Percentiles rank a stretch among this genome's conserved stretches.
These are phyloP conservation scores for Beta vulgaris DNA, from an alignment of 148 eudicot species.

Conservation along the genomic window DNA sequence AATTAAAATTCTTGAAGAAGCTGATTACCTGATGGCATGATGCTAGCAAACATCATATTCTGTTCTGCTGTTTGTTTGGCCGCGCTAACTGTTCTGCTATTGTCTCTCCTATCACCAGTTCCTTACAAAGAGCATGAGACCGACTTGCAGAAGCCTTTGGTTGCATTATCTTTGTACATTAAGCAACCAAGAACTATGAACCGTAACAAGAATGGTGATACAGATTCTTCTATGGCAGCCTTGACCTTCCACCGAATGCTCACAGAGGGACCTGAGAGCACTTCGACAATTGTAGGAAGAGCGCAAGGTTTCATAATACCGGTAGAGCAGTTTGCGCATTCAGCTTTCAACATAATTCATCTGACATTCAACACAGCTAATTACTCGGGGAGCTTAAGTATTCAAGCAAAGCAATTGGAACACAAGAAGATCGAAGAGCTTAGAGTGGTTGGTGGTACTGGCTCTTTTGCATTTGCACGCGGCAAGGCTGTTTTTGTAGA, in stretches of 20 bases:
- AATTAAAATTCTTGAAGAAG: neutral
- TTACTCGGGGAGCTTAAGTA: conserved; percentile 61
- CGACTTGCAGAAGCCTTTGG: conserved; percentile 25
- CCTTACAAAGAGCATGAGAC: conserved; percentile 31
- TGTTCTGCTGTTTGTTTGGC: conserved; percentile 54
- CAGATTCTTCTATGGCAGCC: conserved; percentile 32
- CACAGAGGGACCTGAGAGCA: conserved; percentile 62
- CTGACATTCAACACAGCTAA: conserved; percentile 50
- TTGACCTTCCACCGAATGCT: conserved; percentile 54
- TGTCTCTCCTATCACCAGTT: conserved; percentile 56
- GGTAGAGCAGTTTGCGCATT: conserved; percentile 50
- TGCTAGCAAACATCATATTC: conserved; percentile 59
- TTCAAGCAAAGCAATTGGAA: conserved; percentile 47
- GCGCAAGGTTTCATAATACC: conserved; percentile 87
- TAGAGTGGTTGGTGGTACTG: conserved; percentile 80
- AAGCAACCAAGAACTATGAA: conserved; percentile 42
- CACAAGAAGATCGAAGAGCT: conserved; percentile 42
- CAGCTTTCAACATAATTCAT: conserved; percentile 68
- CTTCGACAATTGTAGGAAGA: conserved; percentile 54
- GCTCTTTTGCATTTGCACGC: conserved; percentile 73
- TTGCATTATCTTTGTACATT: conserved; percentile 64
- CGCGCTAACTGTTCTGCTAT: conserved; percentile 49
- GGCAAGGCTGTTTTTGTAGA: conserved; percentile 63
- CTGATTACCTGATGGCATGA: conserved; percentile 16
- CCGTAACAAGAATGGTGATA: conserved; percentile 7